phyloP scores from a whole-genome alignment of 768 basidiomycete species.

The Boletus tomentosulus region DNA sequence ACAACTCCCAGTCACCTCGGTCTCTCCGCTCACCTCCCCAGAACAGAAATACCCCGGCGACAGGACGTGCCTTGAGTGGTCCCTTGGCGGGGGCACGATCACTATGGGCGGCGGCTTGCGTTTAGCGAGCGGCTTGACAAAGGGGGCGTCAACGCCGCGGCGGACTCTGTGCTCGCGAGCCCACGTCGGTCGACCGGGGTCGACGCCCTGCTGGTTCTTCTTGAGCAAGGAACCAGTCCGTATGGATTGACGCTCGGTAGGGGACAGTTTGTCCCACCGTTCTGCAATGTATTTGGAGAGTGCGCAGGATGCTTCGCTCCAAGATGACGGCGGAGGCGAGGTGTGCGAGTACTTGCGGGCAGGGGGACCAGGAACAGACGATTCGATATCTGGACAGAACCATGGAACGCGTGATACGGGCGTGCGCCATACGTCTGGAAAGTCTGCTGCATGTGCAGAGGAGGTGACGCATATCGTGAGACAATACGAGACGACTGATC shows the following conservation, averaged over 20 bases:
- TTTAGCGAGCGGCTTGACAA: conserved; percentile 29
- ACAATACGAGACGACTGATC: conserved; percentile 51
- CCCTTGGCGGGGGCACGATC: conserved; percentile 32
- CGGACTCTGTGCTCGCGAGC: conserved; percentile 37
- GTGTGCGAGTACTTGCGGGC: conserved; percentile 8
- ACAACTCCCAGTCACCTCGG: conserved; percentile 26
- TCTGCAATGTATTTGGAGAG: conserved; percentile 29
- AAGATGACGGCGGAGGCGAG: conserved; percentile 6
- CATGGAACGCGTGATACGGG: conserved; percentile 53
- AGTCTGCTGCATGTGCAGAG: conserved; percentile 39
- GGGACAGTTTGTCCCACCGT: conserved; percentile 27
- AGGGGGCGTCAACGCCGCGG: conserved; percentile 58
- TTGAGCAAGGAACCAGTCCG: conserved; percentile 18
- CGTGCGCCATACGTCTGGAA: conserved; percentile 50
- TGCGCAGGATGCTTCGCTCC: conserved; percentile 17
- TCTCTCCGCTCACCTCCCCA: conserved; percentile 26
- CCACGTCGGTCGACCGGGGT: conserved; percentile 44
- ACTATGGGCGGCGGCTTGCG: conserved; percentile 17
- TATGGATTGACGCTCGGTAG: conserved; percentile 18
- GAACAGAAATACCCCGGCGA: conserved; percentile 30
- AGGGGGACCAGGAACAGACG: conserved; percentile 1
- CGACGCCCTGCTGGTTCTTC: conserved; percentile 16
- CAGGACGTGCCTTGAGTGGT: conserved; percentile 21
- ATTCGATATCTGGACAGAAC: conserved; percentile 39
- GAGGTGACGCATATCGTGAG: conserved; percentile 46